A percentile compares a stretch with the other conserved stretches of the same genome.
Conservation (phyloP, 2,329 filamentous ascomycete genomes). For the Aspergillus clavatus region DNA sequence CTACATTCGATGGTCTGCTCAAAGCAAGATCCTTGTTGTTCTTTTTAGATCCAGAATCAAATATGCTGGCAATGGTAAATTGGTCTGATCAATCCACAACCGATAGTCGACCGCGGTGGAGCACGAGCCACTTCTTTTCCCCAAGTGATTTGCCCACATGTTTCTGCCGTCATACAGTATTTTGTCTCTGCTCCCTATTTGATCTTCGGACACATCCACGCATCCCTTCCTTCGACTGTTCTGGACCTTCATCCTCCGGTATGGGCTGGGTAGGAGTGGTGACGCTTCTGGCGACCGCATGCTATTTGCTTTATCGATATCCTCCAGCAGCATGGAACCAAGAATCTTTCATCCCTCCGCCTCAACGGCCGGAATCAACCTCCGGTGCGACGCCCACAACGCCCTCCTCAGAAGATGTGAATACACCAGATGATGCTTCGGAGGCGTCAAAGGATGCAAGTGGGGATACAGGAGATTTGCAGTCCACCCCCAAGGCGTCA, state of each 20-base stretch:
- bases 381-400: conserved; percentile 11
- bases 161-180: neutral
- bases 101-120: neutral
- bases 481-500: conserved; percentile 36
- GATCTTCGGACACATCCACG: neutral
- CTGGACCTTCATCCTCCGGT: neutral
- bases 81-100: no score
- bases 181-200: neutral
- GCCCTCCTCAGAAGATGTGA: conserved; percentile 10
- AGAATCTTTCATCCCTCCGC: conserved; percentile 12
- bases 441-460: conserved; percentile 8
- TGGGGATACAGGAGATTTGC: conserved; percentile 18
- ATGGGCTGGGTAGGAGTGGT: conserved; percentile 43
- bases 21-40: no score
- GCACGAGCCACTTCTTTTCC: neutral
- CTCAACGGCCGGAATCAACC: conserved; percentile 15
- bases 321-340: conserved; percentile 32
- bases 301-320: conserved; percentile 39
- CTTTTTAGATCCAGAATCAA: no score
- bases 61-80: no score
- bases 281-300: conserved; percentile 36
- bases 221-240: neutral
- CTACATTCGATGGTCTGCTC: no score
- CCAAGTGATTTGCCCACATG: neutral
- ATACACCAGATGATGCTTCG: conserved; percentile 5